Base-by-base conservation (phyloP, 306 rosid species). In the Albizia julibrissin region DNA sequence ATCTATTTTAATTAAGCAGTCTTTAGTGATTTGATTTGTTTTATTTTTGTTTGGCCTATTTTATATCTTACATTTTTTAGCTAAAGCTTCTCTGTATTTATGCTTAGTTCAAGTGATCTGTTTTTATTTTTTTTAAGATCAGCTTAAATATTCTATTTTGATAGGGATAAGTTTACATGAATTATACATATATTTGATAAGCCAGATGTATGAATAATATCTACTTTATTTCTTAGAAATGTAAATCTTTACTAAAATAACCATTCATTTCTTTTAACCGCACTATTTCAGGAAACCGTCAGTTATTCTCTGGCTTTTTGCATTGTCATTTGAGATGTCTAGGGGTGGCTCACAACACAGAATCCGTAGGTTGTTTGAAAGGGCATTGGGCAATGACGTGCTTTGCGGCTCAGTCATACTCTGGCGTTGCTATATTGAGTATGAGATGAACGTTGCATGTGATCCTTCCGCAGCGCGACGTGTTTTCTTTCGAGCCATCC, bases 401-500 rank as follows among this genome's bases (percentile, higher is more conserved):
- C 81, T 87, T 64, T 88, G 88, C 77, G 84, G 84, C 80, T 95
- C 99, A 29, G 97, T 92, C 81, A 54, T 95, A 21, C 89, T 95
- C 46, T 95, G 99, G 99, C 95, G 98, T 26, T 93, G 84, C 86
- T 95, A 95, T 86, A 85, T 95, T 75, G 87, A 85, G 14, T 95
- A 87, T 75, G 98, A 95, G 84, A 81, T 87, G 77, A 85, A 86
- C 75, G 72, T 88, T 78, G 88, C 91, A 66, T 29, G 68, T 11
- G 89, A 92, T 87, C 90, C 92, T 74, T 87, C 92, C 72, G 89
- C 93, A 4, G 95, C 99, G 37, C 87, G 90, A 72, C 93, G 98
- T 46, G 83, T 92, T 47, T 95, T 93, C 90, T 95, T 95, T 81
- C 93, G 99, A 42, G 99, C 98, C 47, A 93, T 95, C 69, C 99